Evolutionary conservation across 2,329 filamentous ascomycete genomes (phyloP).

Genomic region (Stachybotrys elegans): DNA sequence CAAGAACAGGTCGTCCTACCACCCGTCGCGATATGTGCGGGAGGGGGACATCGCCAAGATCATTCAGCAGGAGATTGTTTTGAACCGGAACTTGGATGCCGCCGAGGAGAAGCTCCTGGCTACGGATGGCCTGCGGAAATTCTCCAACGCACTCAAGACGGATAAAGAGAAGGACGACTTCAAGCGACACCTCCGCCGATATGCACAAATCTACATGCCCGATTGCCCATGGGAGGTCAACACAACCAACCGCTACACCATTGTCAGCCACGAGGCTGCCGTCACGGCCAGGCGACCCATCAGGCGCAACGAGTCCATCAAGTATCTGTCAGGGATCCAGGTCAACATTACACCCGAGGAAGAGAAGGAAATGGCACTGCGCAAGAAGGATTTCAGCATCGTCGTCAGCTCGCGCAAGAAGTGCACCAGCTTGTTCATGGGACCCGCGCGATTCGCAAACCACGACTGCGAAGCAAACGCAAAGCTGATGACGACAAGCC

Average conservation of each 20-base stretch:
- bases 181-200: slow-evolving; percentile 76
- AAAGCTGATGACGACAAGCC: slow-evolving; percentile 74
- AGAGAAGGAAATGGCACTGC: slow-evolving; percentile 72
- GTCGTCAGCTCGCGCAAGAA: slow-evolving; percentile 92
- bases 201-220: slow-evolving; percentile 86
- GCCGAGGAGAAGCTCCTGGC: slow-evolving; percentile 71
- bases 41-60: slow-evolving; percentile 58
- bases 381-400: slow-evolving; percentile 92
- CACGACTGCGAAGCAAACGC: slow-evolving; percentile 96
- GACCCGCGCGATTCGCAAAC: slow-evolving; percentile 92
- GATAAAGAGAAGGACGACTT: slow-evolving; percentile 84
- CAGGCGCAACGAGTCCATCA: slow-evolving; percentile 77
- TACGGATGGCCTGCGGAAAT: slow-evolving; percentile 70
- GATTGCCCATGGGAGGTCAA: slow-evolving; percentile 92
- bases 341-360: slow-evolving; percentile 91
- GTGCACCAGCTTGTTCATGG: slow-evolving; percentile 85
- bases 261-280: slow-evolving; percentile 82
- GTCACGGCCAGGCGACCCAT: slow-evolving; percentile 78
- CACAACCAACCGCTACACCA: slow-evolving; percentile 91
- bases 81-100: slow-evolving; percentile 64
- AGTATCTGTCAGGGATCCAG: slow-evolving; percentile 85
- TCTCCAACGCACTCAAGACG: slow-evolving; percentile 61
- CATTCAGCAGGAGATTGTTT: slow-evolving; percentile 61
- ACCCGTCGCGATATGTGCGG: slow-evolving; percentile 72
- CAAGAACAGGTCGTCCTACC: slow-evolving; percentile 86